Conservation (phyloP, 345 rosid species). For the Rhodomyrtus tomentosa region DNA sequence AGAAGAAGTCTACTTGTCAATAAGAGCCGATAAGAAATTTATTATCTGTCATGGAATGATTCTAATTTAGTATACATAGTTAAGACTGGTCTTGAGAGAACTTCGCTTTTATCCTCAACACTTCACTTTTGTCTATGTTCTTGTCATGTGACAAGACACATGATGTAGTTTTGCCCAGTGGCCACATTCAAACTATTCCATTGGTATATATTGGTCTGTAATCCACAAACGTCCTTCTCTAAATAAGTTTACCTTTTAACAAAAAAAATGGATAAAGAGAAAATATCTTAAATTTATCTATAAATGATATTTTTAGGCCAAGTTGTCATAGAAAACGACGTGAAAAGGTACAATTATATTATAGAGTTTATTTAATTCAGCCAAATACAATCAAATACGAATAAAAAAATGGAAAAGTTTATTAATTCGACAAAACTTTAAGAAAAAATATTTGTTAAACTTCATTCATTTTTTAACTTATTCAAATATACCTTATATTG, state of each 20-base stretch:
- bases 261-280: not conserved
- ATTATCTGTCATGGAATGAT: not conserved
- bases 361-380: not conserved
- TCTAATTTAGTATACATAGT: not conserved
- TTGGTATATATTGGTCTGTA: not conserved
- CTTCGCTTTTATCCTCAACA: not conserved
- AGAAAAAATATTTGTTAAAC: not conserved
- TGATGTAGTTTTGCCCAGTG: not conserved
- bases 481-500: too few relatives aligned
- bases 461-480: not conserved
- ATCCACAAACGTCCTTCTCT: not conserved
- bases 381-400: not conserved
- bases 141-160: not conserved
- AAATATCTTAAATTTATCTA: not conserved
- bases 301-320: not conserved
- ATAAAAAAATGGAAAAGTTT: not conserved
- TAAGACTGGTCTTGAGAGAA: not conserved
- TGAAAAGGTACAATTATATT: not conserved
- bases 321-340: not conserved
- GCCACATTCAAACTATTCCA: not conserved
- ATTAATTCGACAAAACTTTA: not conserved
- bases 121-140: not conserved
- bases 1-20: not conserved
- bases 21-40: not conserved
- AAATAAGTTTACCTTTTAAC: not conserved